A percentile compares a stretch with the other conserved stretches of the same genome.
phyloP scores from a whole-genome alignment of 2,329 filamentous ascomycete species.

The Aspergillus ochraceus region DNA sequence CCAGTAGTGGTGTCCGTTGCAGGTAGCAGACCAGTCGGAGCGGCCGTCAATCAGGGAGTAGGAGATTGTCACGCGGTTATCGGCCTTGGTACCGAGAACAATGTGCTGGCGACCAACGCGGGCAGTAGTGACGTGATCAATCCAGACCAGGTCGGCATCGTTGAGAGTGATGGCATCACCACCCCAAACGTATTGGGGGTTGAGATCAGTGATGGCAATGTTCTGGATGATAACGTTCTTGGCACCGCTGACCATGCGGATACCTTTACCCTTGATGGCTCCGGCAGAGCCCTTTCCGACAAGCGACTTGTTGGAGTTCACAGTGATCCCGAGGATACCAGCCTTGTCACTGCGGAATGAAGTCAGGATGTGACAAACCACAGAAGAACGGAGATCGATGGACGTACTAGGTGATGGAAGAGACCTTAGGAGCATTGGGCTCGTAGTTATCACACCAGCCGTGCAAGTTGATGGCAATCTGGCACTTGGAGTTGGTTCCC shows the following conservation, averaged over 20 bases:
- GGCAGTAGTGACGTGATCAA: slow-evolving; percentile 49
- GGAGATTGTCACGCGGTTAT: slow-evolving; percentile 59
- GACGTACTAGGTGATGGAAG: slow-evolving; percentile 34
- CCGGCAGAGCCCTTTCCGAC: slow-evolving; percentile 56
- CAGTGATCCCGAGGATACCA: slow-evolving; percentile 51
- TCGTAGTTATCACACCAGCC: slow-evolving; percentile 62
- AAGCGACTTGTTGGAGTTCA: slow-evolving; percentile 60
- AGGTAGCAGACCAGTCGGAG: slow-evolving; percentile 56
- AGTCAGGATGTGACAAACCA: background rate
- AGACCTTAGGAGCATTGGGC: slow-evolving; percentile 50
- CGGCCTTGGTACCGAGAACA: slow-evolving; percentile 56
- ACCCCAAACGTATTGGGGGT: slow-evolving; percentile 61
- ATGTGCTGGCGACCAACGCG: slow-evolving; percentile 62
- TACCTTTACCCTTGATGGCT: slow-evolving; percentile 59
- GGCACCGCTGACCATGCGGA: slow-evolving; percentile 49
- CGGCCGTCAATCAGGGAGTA: slow-evolving; percentile 60
- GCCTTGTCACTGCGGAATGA: slow-evolving; percentile 47
- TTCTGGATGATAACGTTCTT: slow-evolving; percentile 64
- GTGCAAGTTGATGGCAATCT: slow-evolving; percentile 62
- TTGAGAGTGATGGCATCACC: slow-evolving; percentile 59
- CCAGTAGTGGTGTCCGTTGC: slow-evolving; percentile 63
- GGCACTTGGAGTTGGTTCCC: slow-evolving; percentile 55
- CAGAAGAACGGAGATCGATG: background rate
- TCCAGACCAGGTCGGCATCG: slow-evolving; percentile 46
- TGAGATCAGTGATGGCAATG: slow-evolving; percentile 56